Evolutionary conservation across 1,284 basidiomycete species (phyloP).

Genomic region (Moesziomyces parantarcticus): DNA sequence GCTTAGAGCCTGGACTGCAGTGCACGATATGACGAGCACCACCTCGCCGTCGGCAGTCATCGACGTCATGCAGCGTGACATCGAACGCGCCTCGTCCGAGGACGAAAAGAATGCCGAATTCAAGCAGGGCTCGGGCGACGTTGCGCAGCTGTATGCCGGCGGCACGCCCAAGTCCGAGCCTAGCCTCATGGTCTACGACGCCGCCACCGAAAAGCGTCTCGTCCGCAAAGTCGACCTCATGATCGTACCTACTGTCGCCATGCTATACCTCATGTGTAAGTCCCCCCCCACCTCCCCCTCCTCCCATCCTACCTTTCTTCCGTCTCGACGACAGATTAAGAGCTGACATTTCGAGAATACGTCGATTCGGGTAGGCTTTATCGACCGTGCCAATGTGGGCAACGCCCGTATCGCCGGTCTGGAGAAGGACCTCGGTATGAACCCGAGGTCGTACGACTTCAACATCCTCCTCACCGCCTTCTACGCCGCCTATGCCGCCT

Average conservation of each 20-base stretch:
- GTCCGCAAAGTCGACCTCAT: constrained; percentile 59
- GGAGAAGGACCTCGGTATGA: constrained; percentile 55
- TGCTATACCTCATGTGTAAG: constrained; percentile 44
- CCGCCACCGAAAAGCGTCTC: constrained; percentile 35
- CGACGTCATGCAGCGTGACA: constrained; percentile 23
- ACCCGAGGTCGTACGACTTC: constrained; percentile 46
- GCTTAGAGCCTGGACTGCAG: too few relatives aligned
- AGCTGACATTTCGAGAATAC: background rate
- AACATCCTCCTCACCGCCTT: constrained; percentile 58
- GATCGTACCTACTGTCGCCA: constrained; percentile 53
- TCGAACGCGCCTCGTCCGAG: constrained; percentile 33
- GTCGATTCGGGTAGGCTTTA: constrained; percentile 4
- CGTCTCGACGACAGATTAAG: too few relatives aligned
- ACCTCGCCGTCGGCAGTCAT: constrained; percentile 19
- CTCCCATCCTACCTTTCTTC: too few relatives aligned
- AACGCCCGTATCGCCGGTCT: constrained; percentile 58
- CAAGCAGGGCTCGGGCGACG: constrained; percentile 1
- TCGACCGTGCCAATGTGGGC: constrained; percentile 55
- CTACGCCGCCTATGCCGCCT: constrained; percentile 52
- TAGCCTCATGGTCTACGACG: constrained; percentile 70
- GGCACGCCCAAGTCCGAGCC: constrained; percentile 13
- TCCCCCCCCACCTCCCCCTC: too few relatives aligned
- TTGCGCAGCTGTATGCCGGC: constrained; percentile 19
- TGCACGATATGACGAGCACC: constrained; percentile 19
- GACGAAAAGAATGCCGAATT: constrained; percentile 23